A percentile compares a stretch with the other conserved stretches of the same genome.
These are phyloP conservation scores for Solanum hybrid DNA, from an alignment of 305 asterid species.

Conservation along the genomic window DNA sequence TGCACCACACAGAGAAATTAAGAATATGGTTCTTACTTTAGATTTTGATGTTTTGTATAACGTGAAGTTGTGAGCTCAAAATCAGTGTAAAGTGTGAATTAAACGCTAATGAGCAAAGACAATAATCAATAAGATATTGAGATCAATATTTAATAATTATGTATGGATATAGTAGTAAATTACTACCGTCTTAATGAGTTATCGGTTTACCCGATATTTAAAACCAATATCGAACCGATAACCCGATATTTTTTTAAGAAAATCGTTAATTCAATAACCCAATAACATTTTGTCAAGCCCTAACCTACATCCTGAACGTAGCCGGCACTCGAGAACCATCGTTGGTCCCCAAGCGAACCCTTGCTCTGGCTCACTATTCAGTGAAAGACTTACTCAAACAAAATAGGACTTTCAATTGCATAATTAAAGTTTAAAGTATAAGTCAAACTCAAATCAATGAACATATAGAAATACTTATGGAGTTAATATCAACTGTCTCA, in stretches of 20 bases:
- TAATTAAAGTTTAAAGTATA: background rate
- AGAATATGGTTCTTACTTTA: background rate
- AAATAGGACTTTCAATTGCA: background rate
- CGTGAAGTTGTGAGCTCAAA: background rate
- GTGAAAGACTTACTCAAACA: background rate
- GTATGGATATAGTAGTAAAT: background rate
- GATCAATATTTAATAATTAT: too few relatives aligned
- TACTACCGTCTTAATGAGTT: background rate
- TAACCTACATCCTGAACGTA: background rate
- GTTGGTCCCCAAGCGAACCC: background rate
- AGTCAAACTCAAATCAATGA: background rate
- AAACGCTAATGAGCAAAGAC: background rate
- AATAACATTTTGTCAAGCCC: background rate
- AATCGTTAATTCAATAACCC: background rate
- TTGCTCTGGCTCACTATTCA: background rate
- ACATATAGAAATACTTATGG: background rate
- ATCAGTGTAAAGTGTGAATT: background rate
- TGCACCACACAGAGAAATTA: background rate
- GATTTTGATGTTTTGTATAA: background rate
- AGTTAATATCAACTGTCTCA: background rate
- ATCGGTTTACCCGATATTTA: background rate
- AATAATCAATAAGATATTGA: background rate
- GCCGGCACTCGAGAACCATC: background rate
- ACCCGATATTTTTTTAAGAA: background rate
- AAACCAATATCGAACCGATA: background rate